Base-by-base conservation (phyloP, 1,284 basidiomycete genomes). In the Malassezia dermatis region DNA sequence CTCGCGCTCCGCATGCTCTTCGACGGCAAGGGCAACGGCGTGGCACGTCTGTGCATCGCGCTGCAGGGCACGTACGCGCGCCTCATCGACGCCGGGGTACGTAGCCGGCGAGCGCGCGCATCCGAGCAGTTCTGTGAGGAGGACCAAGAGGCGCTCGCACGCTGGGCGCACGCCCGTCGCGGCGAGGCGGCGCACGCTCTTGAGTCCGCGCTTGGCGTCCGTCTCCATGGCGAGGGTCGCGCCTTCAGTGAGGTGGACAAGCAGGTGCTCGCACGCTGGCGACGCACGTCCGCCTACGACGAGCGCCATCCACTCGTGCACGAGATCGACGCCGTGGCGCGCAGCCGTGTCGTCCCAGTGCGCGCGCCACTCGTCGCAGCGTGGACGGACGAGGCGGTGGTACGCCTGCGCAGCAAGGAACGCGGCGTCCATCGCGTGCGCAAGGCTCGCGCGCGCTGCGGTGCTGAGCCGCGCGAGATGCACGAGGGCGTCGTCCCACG, bases 241-340 rank as follows among this genome's bases (percentile, higher is more conserved):
- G 17, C 66, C 66, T 47, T 69, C 62, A 2, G 67, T 69, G 6
- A 69, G 40, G 19, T 60, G 62, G 24, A 65, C 52, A 10, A 69
- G 51, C 27, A 69, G 57, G 15, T 62, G 63, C 45, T 69, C 67
- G 15, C 60, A 59, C n/a, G 67, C 60, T 0, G 60, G 59, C 13
- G 59, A 58, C 6, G 63, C 59, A 11, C 58, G 51, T 4, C 63
- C 63, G 0, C 63, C 64, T 7, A 63, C 57, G n/a, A 66, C 55
- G 1, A 63, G 58, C 21, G 56, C 56, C 57, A 69, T 56, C 17
- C 66, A 58, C 31, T 67, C 65, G 45, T 62, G 56, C 30, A 53
- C 58, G 51, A 60, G 59, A 39, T 69, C 67, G 11, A 56, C 56
- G 10, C 59, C 67, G 13, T 65, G 59, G 39, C 60, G 63, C 28